These are phyloP conservation scores for Paraleonurus japonicus DNA, from an alignment of 257 asterid genomes.

Conservation along the genomic window DNA sequence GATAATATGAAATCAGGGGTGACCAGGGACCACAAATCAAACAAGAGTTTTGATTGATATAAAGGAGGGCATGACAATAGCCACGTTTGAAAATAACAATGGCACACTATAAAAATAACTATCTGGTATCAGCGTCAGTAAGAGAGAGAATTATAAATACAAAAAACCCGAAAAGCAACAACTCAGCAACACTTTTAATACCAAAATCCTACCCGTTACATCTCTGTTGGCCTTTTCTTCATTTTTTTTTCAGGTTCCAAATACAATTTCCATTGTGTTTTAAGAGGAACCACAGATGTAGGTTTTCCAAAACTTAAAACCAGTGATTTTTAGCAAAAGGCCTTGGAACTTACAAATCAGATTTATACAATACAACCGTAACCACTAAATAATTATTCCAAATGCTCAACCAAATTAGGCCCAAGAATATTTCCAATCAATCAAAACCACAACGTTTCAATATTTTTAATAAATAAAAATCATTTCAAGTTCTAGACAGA, in stretches of 20 bases:
- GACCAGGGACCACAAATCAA: constrained; percentile 3
- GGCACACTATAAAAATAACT: neutral
- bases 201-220: neutral
- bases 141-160: neutral
- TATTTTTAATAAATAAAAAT: neutral
- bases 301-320: neutral
- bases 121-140: neutral
- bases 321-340: neutral
- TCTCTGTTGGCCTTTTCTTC: no score
- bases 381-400: neutral
- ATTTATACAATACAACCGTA: no score
- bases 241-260: neutral
- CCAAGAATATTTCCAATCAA: neutral
- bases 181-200: neutral
- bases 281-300: neutral
- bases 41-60: neutral
- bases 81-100: neutral
- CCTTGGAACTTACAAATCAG: no score
- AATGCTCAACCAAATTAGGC: neutral
- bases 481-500: neutral
- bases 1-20: neutral
- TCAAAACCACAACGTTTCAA: neutral
- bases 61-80: neutral
- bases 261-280: neutral
- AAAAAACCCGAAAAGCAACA: neutral